Evolutionary conservation across 305 asterid genomes (phyloP).

Genomic region (Fraxinus paxiana): DNA sequence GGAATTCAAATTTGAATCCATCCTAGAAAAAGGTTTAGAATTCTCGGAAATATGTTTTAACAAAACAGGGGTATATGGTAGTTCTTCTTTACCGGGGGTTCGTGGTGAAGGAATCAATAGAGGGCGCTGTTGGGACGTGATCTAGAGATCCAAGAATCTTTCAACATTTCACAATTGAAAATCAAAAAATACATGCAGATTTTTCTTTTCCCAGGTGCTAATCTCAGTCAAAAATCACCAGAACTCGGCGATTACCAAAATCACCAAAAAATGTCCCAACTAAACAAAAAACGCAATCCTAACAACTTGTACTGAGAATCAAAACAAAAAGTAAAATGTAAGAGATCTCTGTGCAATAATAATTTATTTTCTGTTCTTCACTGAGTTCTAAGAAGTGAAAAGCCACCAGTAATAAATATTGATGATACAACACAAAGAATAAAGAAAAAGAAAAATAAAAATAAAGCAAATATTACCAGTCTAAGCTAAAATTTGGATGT

Average conservation of each 20-base stretch:
- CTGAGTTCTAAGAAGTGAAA: background rate
- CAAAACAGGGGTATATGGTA: conserved; percentile 33
- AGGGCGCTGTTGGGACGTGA: conserved; percentile 41
- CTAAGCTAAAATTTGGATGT: conserved; percentile 25
- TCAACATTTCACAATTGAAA: conserved; percentile 24
- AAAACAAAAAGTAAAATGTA: conserved; percentile 8
- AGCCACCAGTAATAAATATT: background rate
- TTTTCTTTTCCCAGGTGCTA: background rate
- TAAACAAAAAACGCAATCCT: conserved; percentile 3
- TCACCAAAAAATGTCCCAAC: conserved; percentile 18
- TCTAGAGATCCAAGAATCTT: conserved; percentile 35
- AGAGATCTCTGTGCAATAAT: background rate
- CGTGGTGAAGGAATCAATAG: conserved; percentile 42
- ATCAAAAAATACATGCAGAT: conserved; percentile 24
- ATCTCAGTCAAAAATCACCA: conserved; percentile 18
- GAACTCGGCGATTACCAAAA: conserved; percentile 17
- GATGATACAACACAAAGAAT: background rate
- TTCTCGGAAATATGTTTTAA: conserved; percentile 26
- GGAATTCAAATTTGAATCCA: conserved; percentile 39
- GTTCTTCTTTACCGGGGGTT: conserved; percentile 31
- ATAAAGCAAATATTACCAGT: background rate
- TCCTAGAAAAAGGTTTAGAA: conserved; percentile 28
- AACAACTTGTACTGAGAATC: conserved; percentile 11
- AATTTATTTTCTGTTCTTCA: background rate
- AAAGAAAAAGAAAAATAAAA: background rate